A percentile compares a stretch with the other conserved stretches of the same genome.
Conservation (phyloP, 83 land plant genomes). For the Thuja plicata region DNA sequence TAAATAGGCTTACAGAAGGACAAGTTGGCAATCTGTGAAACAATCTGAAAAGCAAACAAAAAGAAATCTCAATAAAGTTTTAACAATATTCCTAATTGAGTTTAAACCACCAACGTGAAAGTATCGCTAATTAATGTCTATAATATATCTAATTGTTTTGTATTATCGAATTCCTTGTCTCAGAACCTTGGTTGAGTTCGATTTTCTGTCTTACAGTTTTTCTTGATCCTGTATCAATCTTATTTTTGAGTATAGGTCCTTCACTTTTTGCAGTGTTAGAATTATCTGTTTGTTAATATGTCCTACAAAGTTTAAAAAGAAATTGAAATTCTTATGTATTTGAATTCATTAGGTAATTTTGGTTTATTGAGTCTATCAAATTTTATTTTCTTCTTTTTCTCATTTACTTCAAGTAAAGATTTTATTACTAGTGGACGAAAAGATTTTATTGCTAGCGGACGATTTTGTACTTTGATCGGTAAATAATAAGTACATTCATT, state of each 20-base stretch:
- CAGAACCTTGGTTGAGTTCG: background rate
- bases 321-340: background rate
- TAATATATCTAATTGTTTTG: background rate
- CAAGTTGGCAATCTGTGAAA: too few relatives aligned
- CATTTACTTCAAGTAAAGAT: background rate
- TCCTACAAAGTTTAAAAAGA: too few relatives aligned
- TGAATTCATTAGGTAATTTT: background rate
- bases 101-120: too few relatives aligned
- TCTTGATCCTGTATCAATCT: background rate
- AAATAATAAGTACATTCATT: background rate
- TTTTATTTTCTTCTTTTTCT: background rate
- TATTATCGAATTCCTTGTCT: background rate
- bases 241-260: background rate
- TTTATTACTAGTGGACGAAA: background rate
- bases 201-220: background rate
- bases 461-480: background rate
- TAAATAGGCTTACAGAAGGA: too few relatives aligned
- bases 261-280: too few relatives aligned
- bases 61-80: too few relatives aligned
- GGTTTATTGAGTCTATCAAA: background rate
- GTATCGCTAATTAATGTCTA: too few relatives aligned
- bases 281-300: too few relatives aligned
- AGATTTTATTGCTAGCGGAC: background rate
- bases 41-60: too few relatives aligned
- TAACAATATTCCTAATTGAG: too few relatives aligned